Evolutionary conservation across 2,329 filamentous ascomycete species (phyloP).

Genomic region (Oidium heveae): DNA sequence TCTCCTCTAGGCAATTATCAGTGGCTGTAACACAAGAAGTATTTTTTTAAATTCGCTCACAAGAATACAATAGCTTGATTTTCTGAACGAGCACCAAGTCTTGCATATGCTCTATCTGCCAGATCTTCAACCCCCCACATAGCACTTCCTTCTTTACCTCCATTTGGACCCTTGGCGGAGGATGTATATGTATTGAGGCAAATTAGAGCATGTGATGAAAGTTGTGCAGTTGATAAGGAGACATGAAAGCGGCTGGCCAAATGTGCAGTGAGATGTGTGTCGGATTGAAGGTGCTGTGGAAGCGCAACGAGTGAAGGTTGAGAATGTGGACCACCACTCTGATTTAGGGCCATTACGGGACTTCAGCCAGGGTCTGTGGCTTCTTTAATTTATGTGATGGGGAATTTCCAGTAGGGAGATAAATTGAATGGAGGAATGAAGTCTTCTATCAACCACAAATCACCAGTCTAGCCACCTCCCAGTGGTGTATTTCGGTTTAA

Average conservation of each 20-base stretch:
- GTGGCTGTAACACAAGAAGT: not conserved
- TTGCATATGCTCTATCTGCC: constrained; percentile 61
- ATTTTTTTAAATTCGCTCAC: constrained; percentile 30
- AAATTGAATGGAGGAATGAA: too few relatives aligned
- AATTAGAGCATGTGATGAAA: constrained; percentile 80
- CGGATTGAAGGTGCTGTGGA: constrained; percentile 57
- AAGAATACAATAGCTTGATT: constrained; percentile 84
- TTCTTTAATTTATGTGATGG: too few relatives aligned
- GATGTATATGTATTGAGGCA: constrained; percentile 87
- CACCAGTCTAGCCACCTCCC: too few relatives aligned
- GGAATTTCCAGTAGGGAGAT: too few relatives aligned
- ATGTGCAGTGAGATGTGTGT: constrained; percentile 58
- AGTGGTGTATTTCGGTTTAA: too few relatives aligned
- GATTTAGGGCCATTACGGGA: constrained; percentile 1
- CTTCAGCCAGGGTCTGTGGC: not conserved
- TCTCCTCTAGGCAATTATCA: constrained; percentile 40
- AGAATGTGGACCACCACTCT: constrained; percentile 36
- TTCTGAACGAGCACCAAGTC: constrained; percentile 68
- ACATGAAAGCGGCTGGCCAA: constrained; percentile 81
- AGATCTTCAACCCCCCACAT: constrained; percentile 84
- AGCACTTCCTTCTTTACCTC: constrained; percentile 71
- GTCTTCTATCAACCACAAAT: too few relatives aligned
- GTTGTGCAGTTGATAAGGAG: constrained; percentile 58
- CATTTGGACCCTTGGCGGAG: constrained; percentile 70
- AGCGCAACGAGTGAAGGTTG: constrained; percentile 74